Evolutionary conservation across 768 basidiomycete species (phyloP).

Genomic region (Neoboletus magnificus): DNA sequence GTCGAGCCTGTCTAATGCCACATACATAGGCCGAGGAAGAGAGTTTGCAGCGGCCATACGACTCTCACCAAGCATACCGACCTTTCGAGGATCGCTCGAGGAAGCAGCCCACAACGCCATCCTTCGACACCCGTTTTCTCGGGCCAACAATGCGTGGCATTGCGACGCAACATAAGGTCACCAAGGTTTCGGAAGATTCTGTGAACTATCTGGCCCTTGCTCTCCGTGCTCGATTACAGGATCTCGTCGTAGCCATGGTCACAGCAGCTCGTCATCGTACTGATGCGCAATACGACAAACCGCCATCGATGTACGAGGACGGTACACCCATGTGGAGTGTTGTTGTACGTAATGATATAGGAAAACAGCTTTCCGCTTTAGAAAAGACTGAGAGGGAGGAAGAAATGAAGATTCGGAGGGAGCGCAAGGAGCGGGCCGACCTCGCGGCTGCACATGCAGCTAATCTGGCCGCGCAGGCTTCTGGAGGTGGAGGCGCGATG

Average conservation of each 20-base stretch:
- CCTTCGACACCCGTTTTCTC: slow-evolving; percentile 66
- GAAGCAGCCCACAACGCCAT: slow-evolving; percentile 67
- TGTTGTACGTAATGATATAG: slow-evolving; percentile 71
- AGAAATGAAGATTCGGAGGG: slow-evolving; percentile 67
- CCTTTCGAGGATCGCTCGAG: slow-evolving; percentile 74
- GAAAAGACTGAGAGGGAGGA: slow-evolving; percentile 84
- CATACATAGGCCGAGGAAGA: slow-evolving; percentile 80
- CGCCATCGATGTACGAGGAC: slow-evolving; percentile 63
- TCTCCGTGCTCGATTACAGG: slow-evolving; percentile 69
- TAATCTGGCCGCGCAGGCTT: slow-evolving; percentile 56
- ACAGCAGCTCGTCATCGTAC: slow-evolving; percentile 65
- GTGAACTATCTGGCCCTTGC: slow-evolving; percentile 79
- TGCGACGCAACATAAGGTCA: slow-evolving; percentile 65
- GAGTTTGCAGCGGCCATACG: slow-evolving; percentile 62
- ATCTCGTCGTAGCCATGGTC: slow-evolving; percentile 65
- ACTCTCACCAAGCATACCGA: slow-evolving; percentile 60
- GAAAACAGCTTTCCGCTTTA: slow-evolving; percentile 70
- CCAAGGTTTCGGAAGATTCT: slow-evolving; percentile 63
- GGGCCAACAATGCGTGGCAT: slow-evolving; percentile 66
- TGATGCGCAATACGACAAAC: slow-evolving; percentile 65
- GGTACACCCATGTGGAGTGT: slow-evolving; percentile 81
- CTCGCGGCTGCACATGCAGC: slow-evolving; percentile 68
- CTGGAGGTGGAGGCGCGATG: slow-evolving; percentile 31
- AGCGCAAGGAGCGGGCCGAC: slow-evolving; percentile 75
- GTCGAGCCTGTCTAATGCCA: neutral